Percentiles rank a stretch among this genome's conserved stretches.
Evolutionary conservation across 176 grass and related monocot species (phyloP).

Genomic region (Zea luxurians): DNA sequence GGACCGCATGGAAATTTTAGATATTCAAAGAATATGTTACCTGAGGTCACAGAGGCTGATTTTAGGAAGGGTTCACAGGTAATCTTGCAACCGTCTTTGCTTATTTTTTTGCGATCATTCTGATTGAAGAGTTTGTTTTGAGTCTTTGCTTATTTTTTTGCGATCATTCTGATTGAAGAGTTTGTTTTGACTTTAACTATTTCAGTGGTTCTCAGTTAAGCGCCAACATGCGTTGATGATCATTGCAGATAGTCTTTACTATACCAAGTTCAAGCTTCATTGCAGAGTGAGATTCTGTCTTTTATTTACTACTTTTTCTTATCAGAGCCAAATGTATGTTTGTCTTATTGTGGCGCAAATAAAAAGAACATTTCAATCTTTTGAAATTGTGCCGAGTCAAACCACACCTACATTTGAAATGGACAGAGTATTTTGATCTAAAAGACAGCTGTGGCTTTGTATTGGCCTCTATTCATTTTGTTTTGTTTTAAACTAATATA

Average conservation of each 20-base stretch:
- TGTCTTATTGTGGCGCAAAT: neutral
- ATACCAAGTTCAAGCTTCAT: slow-evolving; percentile 86
- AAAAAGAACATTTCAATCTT: neutral
- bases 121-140: neutral
- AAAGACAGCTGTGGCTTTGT: neutral
- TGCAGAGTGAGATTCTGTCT: slow-evolving; percentile 64
- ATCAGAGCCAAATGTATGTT: neutral
- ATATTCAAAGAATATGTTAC: slow-evolving; percentile 84
- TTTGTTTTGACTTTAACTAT: slow-evolving; percentile 33
- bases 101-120: neutral
- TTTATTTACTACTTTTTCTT: neutral
- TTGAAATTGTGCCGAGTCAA: neutral
- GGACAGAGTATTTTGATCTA: neutral
- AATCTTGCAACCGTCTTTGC: slow-evolving; percentile 24
- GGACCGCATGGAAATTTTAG: slow-evolving; percentile 94
- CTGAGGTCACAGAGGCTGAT: slow-evolving; percentile 69
- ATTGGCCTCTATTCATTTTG: neutral
- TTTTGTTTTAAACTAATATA: neutral
- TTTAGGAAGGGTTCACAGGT: slow-evolving; percentile 99
- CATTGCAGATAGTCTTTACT: slow-evolving; percentile 80
- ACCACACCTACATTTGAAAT: neutral
- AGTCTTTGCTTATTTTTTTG: neutral
- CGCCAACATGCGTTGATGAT: slow-evolving; percentile 93
- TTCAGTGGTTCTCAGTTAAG: slow-evolving; percentile 98
- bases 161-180: neutral